phyloP scores from a whole-genome alignment of 495 filamentous ascomycete genomes.

The Pyronema domesticum region DNA sequence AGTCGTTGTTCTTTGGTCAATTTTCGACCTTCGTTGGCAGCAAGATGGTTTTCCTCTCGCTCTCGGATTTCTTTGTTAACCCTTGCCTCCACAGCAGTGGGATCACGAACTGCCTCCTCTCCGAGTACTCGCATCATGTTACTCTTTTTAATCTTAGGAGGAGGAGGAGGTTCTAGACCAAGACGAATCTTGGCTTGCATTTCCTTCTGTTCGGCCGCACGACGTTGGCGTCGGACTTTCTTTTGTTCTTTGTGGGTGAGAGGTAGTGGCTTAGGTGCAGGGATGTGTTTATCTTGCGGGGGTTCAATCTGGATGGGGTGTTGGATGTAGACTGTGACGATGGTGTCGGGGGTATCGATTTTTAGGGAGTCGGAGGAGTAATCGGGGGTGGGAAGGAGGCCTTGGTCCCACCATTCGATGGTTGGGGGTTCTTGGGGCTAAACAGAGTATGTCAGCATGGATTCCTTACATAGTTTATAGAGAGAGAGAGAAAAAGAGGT shows the following conservation, averaged over 20 bases:
- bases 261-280: constrained; percentile 74
- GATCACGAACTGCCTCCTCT: constrained; percentile 92
- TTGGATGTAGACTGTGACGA: constrained; percentile 77
- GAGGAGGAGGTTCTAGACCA: constrained; percentile 70
- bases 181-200: constrained; percentile 88
- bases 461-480: not conserved
- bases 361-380: constrained; percentile 50
- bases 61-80: constrained; percentile 83
- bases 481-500: too few relatives aligned
- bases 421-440: constrained; percentile 54
- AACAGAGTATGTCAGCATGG: not conserved
- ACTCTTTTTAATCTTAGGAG: constrained; percentile 85
- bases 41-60: constrained; percentile 55
- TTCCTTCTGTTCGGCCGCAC: constrained; percentile 85
- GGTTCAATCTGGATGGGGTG: constrained; percentile 86
- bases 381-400: constrained; percentile 48
- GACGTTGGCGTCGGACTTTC: constrained; percentile 75
- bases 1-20: constrained; percentile 75
- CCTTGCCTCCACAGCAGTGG: constrained; percentile 86
- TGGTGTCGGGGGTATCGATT: constrained; percentile 58
- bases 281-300: constrained; percentile 67
- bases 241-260: constrained; percentile 79
- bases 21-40: constrained; percentile 70
- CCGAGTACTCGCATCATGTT: constrained; percentile 97
- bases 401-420: constrained; percentile 98